A percentile compares a stretch with the other conserved stretches of the same genome.
Conservation (phyloP, 208 protist species). For the Lotmaria passim region DNA sequence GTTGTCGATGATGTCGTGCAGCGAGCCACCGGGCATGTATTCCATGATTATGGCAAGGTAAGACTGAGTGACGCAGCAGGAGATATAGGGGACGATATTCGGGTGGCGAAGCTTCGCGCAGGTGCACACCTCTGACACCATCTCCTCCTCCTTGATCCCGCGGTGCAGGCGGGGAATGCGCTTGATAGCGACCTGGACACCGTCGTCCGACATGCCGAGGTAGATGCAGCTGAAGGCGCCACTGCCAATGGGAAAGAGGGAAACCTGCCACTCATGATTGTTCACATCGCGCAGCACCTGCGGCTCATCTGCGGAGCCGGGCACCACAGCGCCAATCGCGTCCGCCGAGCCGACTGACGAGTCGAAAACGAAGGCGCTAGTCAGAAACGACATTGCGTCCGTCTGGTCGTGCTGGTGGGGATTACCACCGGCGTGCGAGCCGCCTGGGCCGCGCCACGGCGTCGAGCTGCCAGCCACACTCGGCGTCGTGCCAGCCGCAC, state of each 20-base stretch:
- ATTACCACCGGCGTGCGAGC: conserved; percentile 5
- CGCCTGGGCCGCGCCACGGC: conserved; percentile 7
- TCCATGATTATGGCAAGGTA: conserved; percentile 88
- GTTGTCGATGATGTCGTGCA: conserved; percentile 70
- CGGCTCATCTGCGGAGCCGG: conserved; percentile 41
- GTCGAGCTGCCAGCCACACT: conserved; percentile 25
- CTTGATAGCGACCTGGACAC: conserved; percentile 85
- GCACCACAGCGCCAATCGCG: conserved; percentile 25
- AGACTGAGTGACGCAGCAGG: conserved; percentile 57
- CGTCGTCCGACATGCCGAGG: conserved; percentile 71
- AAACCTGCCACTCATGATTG: conserved; percentile 62
- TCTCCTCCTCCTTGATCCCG: conserved; percentile 62
- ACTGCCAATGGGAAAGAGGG: conserved; percentile 60
- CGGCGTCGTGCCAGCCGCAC: conserved; percentile 1
- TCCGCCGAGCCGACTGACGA: conserved; percentile 23
- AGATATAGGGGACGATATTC: conserved; percentile 85
- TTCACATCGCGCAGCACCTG: conserved; percentile 62
- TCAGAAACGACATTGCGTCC: conserved; percentile 33
- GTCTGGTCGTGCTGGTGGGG: conserved; percentile 11
- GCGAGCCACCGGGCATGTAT: conserved; percentile 82
- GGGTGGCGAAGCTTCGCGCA: conserved; percentile 66
- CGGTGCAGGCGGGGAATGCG: conserved; percentile 67
- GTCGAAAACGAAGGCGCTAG: conserved; percentile 34
- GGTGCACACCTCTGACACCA: conserved; percentile 70
- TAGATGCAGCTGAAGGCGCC: conserved; percentile 79